These are phyloP conservation scores for Apiospora aurea DNA, from an alignment of 2,329 filamentous ascomycete genomes.

Conservation along the genomic window DNA sequence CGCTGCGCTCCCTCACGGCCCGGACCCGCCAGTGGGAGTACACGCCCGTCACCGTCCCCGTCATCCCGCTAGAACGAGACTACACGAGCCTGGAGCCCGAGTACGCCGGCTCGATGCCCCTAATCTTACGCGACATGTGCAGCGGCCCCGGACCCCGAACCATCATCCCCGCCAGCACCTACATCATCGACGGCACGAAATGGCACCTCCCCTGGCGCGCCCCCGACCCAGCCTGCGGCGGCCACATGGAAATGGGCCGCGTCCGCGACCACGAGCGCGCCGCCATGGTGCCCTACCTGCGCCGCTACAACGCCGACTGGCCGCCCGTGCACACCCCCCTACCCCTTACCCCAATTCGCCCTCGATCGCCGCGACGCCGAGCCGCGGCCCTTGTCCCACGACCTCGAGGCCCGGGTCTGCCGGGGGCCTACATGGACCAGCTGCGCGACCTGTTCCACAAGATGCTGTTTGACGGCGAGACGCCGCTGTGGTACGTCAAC, in stretches of 20 bases:
- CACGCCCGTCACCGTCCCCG: not conserved
- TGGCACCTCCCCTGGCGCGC: slow-evolving; percentile 18
- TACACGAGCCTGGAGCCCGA: not conserved
- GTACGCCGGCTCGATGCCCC: not conserved
- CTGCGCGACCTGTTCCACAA: not conserved
- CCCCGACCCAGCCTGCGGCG: not conserved
- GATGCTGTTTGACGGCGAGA: not conserved
- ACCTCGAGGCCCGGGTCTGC: not conserved
- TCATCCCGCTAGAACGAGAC: not conserved
- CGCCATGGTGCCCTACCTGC: not conserved
- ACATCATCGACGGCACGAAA: not conserved
- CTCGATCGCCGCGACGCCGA: not conserved
- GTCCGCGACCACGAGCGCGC: slow-evolving; percentile 10
- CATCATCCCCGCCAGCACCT: not conserved
- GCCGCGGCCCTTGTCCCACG: not conserved
- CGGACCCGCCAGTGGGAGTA: not conserved
- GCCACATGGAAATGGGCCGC: not conserved
- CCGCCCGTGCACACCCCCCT: not conserved
- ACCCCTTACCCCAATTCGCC: not conserved
- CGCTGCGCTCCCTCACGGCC: not conserved
- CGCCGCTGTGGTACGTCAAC: slow-evolving; percentile 15
- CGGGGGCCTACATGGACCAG: not conserved
- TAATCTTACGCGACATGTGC: not conserved
- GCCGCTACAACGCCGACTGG: not conserved
- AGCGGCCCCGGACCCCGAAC: no score